Conservation (phyloP, 371 early-diverging fungal genomes). For the Chytridiales sp. region DNA sequence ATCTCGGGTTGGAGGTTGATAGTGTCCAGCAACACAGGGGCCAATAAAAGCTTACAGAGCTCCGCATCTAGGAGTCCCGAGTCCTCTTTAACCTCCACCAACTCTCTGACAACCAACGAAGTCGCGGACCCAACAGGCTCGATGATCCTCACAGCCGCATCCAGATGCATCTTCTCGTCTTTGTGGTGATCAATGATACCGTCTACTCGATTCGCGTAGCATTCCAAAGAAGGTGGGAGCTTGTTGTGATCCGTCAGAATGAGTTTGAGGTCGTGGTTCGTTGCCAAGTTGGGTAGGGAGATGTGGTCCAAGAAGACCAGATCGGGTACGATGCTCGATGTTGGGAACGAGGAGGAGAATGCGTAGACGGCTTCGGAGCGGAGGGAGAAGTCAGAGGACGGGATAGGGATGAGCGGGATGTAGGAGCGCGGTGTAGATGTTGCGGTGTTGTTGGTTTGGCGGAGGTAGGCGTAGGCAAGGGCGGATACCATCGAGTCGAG, state of each 20-base stretch:
- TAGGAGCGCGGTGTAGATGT: conserved; percentile 28
- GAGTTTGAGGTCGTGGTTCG: conserved; percentile 12
- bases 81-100: too few relatives aligned
- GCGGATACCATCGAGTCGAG: conserved; percentile 69
- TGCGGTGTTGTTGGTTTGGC: conserved; percentile 15
- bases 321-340: conserved; percentile 25
- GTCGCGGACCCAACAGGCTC: conserved; percentile 65
- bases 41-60: conserved; percentile 53
- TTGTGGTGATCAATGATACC: conserved; percentile 75
- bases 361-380: conserved; percentile 65
- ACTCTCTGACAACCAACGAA: conserved; percentile 50
- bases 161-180: conserved; percentile 56
- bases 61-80: conserved; percentile 15
- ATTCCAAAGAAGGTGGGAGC: conserved; percentile 47
- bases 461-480: conserved; percentile 55
- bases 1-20: conserved; percentile 56
- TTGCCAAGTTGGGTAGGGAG: background rate
- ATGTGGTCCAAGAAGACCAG: conserved; percentile 32
- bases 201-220: conserved; percentile 40
- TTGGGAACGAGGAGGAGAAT: conserved; percentile 32
- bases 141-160: conserved; percentile 48
- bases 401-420: conserved; percentile 64
- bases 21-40: conserved; percentile 73
- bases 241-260: conserved; percentile 67
- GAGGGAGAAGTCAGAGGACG: conserved; percentile 58